Conservation (phyloP, 2,329 filamentous ascomycete genomes). For the Alternaria sp. region DNA sequence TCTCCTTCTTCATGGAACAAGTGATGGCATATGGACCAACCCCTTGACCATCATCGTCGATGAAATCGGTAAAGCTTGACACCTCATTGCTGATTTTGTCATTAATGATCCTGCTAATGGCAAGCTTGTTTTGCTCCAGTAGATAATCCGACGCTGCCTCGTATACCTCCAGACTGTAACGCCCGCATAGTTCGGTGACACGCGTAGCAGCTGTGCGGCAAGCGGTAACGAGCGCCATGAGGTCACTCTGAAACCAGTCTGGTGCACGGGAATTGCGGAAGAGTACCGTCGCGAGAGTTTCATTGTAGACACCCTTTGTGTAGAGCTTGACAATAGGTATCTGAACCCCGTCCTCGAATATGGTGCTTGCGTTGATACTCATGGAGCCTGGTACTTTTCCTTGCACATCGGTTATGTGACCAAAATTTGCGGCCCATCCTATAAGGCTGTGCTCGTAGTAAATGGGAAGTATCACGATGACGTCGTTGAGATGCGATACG, state of each 20-base stretch:
- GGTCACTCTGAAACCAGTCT: constrained; percentile 57
- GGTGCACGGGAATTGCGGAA: constrained; percentile 58
- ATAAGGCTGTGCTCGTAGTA: constrained; percentile 53
- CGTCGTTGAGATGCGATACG: constrained; percentile 58
- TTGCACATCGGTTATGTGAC: constrained; percentile 54
- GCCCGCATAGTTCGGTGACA: constrained; percentile 54
- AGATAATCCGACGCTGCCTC: constrained; percentile 55
- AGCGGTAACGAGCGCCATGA: constrained; percentile 56
- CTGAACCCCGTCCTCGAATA: constrained; percentile 59
- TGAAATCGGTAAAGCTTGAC: constrained; percentile 57
- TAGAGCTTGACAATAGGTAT: constrained; percentile 59
- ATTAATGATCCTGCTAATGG: constrained; percentile 55
- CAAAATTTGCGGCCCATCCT: constrained; percentile 59
- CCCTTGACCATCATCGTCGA: constrained; percentile 57
- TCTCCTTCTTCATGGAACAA: constrained; percentile 56
- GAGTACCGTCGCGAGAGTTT: constrained; percentile 53
- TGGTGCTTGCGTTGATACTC: constrained; percentile 56
- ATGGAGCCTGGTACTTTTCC: constrained; percentile 59
- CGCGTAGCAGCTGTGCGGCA: constrained; percentile 54
- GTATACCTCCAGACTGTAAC: constrained; percentile 55
- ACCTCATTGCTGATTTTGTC: constrained; percentile 52
- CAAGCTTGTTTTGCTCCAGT: constrained; percentile 53
- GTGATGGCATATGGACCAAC: constrained; percentile 55
- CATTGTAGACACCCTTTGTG: constrained; percentile 52
- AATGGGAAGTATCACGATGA: constrained; percentile 58